A percentile compares a stretch with the other conserved stretches of the same genome.
These are phyloP conservation scores for Tilletia setariae DNA, from an alignment of 1,284 basidiomycete species.

Conservation along the genomic window DNA sequence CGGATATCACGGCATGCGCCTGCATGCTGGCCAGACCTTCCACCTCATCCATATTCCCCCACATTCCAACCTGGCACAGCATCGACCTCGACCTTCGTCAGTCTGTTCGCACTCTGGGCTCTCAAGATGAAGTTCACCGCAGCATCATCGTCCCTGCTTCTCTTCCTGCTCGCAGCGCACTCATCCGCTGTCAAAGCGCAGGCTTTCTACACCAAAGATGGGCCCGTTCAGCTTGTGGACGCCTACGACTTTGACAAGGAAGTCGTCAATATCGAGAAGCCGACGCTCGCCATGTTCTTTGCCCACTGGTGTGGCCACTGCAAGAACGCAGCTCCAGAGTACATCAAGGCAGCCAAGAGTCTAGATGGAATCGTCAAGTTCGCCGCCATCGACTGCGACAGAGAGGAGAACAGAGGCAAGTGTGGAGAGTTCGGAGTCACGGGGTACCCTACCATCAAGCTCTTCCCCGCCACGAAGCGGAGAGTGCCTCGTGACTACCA, in stretches of 20 bases:
- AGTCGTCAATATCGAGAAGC: slow-evolving; percentile 52
- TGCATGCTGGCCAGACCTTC: neutral
- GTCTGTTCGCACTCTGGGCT: neutral
- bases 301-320: slow-evolving; percentile 65
- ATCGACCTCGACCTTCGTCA: neutral
- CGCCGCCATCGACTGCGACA: slow-evolving; percentile 88
- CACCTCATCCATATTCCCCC: neutral
- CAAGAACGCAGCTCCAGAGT: slow-evolving; percentile 79
- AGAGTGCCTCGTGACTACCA: slow-evolving; percentile 69
- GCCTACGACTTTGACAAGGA: slow-evolving; percentile 42
- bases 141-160: slow-evolving; percentile 20
- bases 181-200: slow-evolving; percentile 25
- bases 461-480: slow-evolving; percentile 58
- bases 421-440: slow-evolving; percentile 81
- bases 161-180: slow-evolving; percentile 20
- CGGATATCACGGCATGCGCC: neutral
- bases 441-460: slow-evolving; percentile 85
- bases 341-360: slow-evolving; percentile 72
- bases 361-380: slow-evolving; percentile 79
- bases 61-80: slow-evolving; percentile 4
- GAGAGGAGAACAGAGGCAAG: slow-evolving; percentile 71
- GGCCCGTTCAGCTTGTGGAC: slow-evolving; percentile 39
- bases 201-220: slow-evolving; percentile 43
- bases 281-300: slow-evolving; percentile 55
- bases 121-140: neutral